Percentiles rank a stretch among this genome's conserved stretches.
Conservation (phyloP, 2,329 filamentous ascomycete species). For the Cladosporium colombiae region DNA sequence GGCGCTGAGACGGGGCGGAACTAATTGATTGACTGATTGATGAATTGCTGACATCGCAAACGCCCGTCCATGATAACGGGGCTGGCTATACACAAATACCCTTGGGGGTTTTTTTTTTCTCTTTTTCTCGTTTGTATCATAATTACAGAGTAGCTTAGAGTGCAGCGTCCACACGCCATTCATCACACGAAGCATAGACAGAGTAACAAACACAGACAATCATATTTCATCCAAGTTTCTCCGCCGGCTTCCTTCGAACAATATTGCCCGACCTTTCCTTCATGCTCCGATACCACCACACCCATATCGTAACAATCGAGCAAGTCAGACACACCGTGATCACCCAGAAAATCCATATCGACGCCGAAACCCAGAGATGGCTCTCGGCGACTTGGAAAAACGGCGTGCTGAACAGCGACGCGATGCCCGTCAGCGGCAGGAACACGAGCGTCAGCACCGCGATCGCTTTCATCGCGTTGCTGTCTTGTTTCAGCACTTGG, state of each 20-base stretch:
- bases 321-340: constrained; percentile 21
- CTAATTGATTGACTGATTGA: neutral
- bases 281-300: constrained; percentile 7
- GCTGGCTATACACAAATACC: neutral
- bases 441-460: constrained; percentile 43
- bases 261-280: neutral
- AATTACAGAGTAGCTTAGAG: neutral
- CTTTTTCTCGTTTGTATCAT: neutral
- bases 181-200: neutral
- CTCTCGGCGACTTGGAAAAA: constrained; percentile 20
- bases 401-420: constrained; percentile 23
- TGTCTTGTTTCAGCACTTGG: constrained; percentile 39
- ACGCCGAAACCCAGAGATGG: neutral
- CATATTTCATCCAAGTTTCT: neutral
- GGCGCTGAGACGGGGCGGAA: neutral
- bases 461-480: constrained; percentile 43
- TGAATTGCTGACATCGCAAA: neutral
- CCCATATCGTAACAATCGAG: constrained; percentile 18
- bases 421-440: constrained; percentile 33
- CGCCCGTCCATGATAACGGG: neutral
- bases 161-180: neutral
- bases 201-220: neutral
- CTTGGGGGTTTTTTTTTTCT: neutral
- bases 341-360: constrained; percentile 26
- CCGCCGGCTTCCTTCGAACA: neutral